Conservation (phyloP, 2,329 filamentous ascomycete species). For the Fusarium hainanense region DNA sequence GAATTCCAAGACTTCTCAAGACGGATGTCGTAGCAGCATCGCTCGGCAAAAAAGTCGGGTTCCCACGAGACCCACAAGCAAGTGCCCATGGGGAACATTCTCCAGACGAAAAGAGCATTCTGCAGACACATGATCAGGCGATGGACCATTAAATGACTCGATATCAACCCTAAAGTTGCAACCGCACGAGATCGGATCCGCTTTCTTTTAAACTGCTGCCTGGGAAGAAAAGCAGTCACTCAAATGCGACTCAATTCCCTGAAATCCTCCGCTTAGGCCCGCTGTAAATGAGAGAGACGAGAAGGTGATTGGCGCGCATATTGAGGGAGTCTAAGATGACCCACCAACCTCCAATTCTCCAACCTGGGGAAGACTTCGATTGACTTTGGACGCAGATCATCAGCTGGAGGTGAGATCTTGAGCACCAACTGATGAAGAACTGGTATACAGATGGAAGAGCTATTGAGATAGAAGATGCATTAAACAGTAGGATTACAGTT, state of each 20-base stretch:
- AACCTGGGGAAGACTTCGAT: constrained; percentile 1
- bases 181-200: constrained; percentile 4
- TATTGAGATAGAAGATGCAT: too few relatives aligned
- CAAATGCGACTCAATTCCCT: neutral
- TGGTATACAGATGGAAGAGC: too few relatives aligned
- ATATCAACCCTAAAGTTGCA: neutral
- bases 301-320: constrained; percentile 25
- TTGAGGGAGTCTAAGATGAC: neutral
- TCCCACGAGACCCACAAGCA: neutral
- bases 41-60: neutral
- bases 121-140: constrained; percentile 1
- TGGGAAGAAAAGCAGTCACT: constrained; percentile 3
- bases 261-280: neutral
- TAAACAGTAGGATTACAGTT: too few relatives aligned
- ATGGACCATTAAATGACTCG: constrained; percentile 8
- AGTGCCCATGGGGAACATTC: neutral
- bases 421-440: neutral
- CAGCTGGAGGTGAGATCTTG: neutral
- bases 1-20: neutral
- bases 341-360: constrained; percentile 7
- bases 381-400: neutral
- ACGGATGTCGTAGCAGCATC: neutral
- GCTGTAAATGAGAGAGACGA: rapidly evolving
- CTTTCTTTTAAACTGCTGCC: constrained; percentile 29
- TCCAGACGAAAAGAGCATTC: neutral